A percentile compares a stretch with the other conserved stretches of the same genome.
phyloP scores from a whole-genome alignment of 768 basidiomycete genomes.

The Lactarius akahatsu region DNA sequence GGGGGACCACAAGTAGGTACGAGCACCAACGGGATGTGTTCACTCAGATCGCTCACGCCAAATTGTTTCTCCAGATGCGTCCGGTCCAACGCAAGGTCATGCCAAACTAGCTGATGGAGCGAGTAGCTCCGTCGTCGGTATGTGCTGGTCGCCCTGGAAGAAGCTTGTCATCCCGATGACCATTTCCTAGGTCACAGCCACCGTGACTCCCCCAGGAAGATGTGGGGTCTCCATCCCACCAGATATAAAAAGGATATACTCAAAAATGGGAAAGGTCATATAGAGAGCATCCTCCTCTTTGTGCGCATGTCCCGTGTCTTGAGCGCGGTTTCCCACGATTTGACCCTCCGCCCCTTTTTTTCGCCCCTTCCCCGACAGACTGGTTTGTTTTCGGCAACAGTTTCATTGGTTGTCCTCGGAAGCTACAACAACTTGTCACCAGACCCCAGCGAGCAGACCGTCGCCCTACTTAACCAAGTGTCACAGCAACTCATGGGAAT shows the following conservation, averaged over 20 bases:
- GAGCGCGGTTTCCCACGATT: not conserved
- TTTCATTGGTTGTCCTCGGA: not conserved
- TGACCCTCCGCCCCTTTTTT: not conserved
- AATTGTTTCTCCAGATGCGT: not conserved
- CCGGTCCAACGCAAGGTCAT: not conserved
- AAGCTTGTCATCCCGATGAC: not conserved
- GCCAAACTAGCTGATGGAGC: not conserved
- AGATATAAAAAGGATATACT: not conserved
- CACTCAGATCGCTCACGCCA: not conserved
- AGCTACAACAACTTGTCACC: not conserved
- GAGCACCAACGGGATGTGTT: not conserved
- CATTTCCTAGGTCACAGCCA: not conserved
- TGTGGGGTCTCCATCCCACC: not conserved
- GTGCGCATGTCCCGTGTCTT: not conserved
- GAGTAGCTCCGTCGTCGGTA: not conserved
- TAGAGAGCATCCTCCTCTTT: not conserved
- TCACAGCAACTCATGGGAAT: not conserved
- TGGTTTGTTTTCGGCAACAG: not conserved
- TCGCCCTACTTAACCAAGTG: constrained; percentile 6
- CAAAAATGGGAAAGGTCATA: not conserved
- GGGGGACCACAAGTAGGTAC: not conserved
- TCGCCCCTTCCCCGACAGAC: not conserved
- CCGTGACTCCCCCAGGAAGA: not conserved
- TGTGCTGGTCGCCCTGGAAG: not conserved
- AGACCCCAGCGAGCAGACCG: not conserved